Conservation (phyloP, 345 rosid genomes). For the Salix caprea region DNA sequence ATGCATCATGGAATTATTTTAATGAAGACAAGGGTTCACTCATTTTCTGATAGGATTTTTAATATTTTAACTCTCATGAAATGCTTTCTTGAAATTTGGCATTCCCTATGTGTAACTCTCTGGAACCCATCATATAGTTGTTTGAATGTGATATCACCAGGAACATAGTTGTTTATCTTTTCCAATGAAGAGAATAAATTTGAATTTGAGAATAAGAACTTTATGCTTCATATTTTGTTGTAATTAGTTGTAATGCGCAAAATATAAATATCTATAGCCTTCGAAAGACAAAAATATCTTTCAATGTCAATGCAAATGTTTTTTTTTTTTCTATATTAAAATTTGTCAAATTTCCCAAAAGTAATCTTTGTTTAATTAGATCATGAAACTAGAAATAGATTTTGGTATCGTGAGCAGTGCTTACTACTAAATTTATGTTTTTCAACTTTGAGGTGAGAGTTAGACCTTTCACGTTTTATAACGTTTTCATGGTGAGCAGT, state of each 20-base stretch:
- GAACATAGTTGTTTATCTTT: background rate
- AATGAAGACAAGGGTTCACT: background rate
- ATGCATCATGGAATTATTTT: background rate
- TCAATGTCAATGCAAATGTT: background rate
- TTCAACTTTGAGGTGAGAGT: background rate
- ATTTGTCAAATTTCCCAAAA: background rate
- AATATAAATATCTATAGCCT: background rate
- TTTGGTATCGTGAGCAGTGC: background rate
- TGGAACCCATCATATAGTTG: background rate
- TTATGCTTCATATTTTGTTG: background rate
- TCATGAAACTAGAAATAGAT: background rate
- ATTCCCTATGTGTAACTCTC: background rate
- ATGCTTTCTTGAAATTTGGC: background rate
- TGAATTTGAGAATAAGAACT: background rate
- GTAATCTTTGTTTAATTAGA: background rate
- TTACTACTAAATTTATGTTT: background rate
- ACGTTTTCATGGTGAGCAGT: too few relatives aligned
- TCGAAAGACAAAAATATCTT: background rate
- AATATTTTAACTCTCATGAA: background rate
- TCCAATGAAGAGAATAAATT: background rate
- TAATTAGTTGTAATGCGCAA: background rate
- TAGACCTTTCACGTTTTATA: background rate
- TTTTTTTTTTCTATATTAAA: background rate
- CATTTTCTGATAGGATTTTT: background rate
- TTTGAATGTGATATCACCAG: background rate